Conservation (phyloP, 2,329 filamentous ascomycete species). For the Stagonosporopsis vannaccii region DNA sequence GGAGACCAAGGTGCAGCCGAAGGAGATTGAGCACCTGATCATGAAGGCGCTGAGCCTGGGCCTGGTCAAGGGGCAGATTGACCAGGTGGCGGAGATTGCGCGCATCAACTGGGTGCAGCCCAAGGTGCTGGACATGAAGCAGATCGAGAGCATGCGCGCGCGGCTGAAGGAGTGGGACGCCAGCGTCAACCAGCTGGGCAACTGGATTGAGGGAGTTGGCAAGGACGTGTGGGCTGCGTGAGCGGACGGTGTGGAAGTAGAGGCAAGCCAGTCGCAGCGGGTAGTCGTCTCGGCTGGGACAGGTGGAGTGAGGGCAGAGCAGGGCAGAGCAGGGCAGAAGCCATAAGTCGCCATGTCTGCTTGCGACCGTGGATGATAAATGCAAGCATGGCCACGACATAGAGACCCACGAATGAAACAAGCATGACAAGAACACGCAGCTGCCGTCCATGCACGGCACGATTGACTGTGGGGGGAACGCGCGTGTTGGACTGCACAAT, state of each 20-base stretch:
- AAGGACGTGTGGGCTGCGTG: slow-evolving; percentile 94
- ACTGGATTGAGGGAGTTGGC: slow-evolving; percentile 94
- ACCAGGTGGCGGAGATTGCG: slow-evolving; percentile 93
- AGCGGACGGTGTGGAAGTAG: too few species aligned
- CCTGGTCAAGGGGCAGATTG: slow-evolving; percentile 87
- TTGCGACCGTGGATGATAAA: slow-evolving; percentile 1
- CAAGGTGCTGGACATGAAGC: slow-evolving; percentile 93
- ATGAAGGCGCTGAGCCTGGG: slow-evolving; percentile 99
- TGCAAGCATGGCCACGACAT: slow-evolving; percentile 1
- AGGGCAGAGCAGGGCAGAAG: too few species aligned
- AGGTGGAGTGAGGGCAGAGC: too few species aligned
- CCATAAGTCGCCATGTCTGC: too few species aligned
- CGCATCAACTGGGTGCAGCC: slow-evolving; percentile 99
- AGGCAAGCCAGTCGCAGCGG: too few species aligned
- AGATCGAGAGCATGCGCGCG: slow-evolving; percentile 91
- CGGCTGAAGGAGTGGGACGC: slow-evolving; percentile 93
- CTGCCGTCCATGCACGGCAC: too few species aligned
- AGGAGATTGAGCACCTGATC: slow-evolving; percentile 96
- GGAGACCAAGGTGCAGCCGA: slow-evolving; percentile 88
- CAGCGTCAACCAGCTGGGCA: slow-evolving; percentile 93
- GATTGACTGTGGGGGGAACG: too few species aligned
- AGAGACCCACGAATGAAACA: slow-evolving; percentile 24
- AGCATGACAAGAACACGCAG: slow-evolving; percentile 1
- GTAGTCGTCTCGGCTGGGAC: too few species aligned
- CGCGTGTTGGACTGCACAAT: too few species aligned